Evolutionary conservation across 78 protist species (phyloP).

Genomic region (Bigelowiella natans): DNA sequence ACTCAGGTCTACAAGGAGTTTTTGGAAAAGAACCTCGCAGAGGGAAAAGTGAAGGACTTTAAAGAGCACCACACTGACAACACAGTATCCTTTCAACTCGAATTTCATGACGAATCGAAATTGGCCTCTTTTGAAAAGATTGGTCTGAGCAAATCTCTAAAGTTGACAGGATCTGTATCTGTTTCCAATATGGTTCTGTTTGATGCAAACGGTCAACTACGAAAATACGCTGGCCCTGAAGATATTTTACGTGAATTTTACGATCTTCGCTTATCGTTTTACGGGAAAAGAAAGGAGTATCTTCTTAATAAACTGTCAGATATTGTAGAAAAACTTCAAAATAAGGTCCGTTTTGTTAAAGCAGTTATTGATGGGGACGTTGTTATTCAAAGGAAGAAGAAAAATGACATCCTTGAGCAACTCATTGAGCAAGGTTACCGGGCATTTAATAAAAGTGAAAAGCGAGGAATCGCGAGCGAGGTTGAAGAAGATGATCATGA

Average conservation of each 20-base stretch:
- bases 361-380: constrained; percentile 21
- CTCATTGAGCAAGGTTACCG: background rate
- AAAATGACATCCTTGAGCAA: constrained; percentile 11
- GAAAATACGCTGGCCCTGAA: constrained; percentile 46
- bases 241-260: constrained; percentile 70
- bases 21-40: constrained; percentile 1
- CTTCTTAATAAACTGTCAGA: background rate
- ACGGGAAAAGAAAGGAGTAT: constrained; percentile 57
- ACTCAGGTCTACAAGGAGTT: constrained; percentile 60
- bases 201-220: constrained; percentile 61
- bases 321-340: constrained; percentile 6
- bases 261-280: constrained; percentile 49
- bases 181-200: constrained; percentile 72
- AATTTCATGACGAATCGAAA: background rate
- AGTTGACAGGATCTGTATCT: constrained; percentile 38
- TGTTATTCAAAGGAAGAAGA: constrained; percentile 10
- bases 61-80: constrained; percentile 77
- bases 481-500: constrained; percentile 2
- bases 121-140: background rate
- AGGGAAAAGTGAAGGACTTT: constrained; percentile 47
- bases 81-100: constrained; percentile 42
- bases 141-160: constrained; percentile 50
- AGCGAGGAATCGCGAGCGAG: background rate
- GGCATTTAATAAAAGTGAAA: background rate
- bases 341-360: constrained; percentile 20